Conservation (phyloP, 345 rosid species). For the Hevea brasiliensis region DNA sequence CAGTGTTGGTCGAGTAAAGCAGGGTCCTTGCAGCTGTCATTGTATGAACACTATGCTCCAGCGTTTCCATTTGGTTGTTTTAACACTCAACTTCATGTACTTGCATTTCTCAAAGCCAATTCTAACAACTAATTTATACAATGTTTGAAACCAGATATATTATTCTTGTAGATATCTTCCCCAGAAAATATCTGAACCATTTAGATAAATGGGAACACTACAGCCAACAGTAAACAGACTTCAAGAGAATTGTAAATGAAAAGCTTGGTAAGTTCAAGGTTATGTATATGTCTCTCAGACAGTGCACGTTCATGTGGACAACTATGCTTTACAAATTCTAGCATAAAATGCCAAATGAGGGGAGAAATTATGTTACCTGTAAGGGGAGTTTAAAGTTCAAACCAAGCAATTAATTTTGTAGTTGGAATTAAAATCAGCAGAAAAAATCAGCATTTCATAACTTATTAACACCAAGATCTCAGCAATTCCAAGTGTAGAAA, state of each 20-base stretch:
- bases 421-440: slow-evolving; percentile 16
- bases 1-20: not conserved
- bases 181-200: not conserved
- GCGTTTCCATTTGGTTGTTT: not conserved
- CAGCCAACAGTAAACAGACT: slow-evolving; percentile 1
- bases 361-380: not conserved
- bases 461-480: slow-evolving; percentile 20
- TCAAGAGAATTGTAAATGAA: not conserved
- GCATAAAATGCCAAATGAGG: not conserved
- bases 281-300: not conserved
- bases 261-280: not conserved
- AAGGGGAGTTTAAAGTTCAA: not conserved
- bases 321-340: not conserved
- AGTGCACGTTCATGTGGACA: not conserved
- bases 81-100: not conserved
- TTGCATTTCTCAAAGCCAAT: not conserved
- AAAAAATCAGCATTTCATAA: slow-evolving; percentile 14
- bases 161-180: not conserved
- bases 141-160: not conserved
- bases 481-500: slow-evolving; percentile 26
- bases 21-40: not conserved
- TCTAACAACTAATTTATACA: not conserved
- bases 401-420: slow-evolving; percentile 7
- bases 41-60: not conserved
- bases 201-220: not conserved